These are phyloP conservation scores for Cryptosporidium meleagridis DNA, from an alignment of 169 alveolate genomes.

Conservation along the genomic window DNA sequence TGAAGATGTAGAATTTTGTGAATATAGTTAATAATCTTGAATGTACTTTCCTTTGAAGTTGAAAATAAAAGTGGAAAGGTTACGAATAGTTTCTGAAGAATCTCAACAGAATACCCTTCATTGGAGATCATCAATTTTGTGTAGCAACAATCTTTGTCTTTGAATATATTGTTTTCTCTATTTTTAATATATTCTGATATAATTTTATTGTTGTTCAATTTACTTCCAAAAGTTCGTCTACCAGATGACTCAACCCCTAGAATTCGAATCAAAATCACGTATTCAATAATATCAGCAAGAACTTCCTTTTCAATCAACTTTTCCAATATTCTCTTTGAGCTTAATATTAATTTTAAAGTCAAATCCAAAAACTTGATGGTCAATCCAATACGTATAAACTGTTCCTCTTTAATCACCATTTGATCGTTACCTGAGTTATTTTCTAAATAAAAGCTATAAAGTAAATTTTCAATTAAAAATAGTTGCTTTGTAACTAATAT, in stretches of 20 bases:
- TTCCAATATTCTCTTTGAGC: background rate
- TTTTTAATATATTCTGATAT: background rate
- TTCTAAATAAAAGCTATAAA: background rate
- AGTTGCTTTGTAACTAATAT: background rate
- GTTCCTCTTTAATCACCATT: background rate
- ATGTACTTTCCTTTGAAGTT: background rate
- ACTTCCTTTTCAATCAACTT: background rate
- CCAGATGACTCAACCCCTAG: background rate
- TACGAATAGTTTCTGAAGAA: constrained; percentile 38
- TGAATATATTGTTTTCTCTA: background rate
- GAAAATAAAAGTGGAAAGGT: constrained; percentile 24
- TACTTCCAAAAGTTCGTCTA: background rate
- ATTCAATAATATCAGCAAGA: background rate
- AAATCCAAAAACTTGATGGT: constrained; percentile 5
- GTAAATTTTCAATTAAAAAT: constrained; percentile 6
- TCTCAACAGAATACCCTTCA: constrained; percentile 8
- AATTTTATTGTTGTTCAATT: background rate
- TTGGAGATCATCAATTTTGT: constrained; percentile 18
- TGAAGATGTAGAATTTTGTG: constrained; percentile 12
- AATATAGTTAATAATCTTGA: constrained; percentile 1
- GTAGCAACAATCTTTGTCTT: constrained; percentile 10
- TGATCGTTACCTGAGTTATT: background rate
- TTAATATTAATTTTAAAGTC: constrained; percentile 16
- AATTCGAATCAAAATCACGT: background rate
- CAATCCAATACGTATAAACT: background rate